A percentile compares a stretch with the other conserved stretches of the same genome.
These are phyloP conservation scores for Talaromyces trachyspermus DNA, from an alignment of 495 filamentous ascomycete species.

Conservation along the genomic window DNA sequence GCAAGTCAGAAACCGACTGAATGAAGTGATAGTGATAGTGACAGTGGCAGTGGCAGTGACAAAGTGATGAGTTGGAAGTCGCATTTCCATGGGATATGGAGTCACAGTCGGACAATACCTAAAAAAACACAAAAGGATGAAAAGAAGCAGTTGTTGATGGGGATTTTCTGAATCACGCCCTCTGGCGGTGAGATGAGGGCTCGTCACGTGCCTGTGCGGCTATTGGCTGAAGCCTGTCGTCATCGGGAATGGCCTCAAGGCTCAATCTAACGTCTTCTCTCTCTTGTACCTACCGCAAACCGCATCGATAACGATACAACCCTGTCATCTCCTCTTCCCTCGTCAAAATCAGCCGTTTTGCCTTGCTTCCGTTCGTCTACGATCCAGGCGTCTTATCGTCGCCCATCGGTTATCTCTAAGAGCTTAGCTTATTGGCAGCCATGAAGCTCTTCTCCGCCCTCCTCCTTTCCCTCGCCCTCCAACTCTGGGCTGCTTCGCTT, in stretches of 20 bases:
- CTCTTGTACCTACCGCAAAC: neutral
- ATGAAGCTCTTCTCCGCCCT: constrained; percentile 44
- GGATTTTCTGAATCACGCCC: too few relatives aligned
- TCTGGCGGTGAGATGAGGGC: constrained; percentile 5
- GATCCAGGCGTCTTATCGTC: neutral
- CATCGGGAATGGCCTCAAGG: constrained; percentile 5
- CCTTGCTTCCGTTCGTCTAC: too few relatives aligned
- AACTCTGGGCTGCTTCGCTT: constrained; percentile 26
- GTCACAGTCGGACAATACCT: too few relatives aligned
- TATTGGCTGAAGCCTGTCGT: constrained; percentile 2
- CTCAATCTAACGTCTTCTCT: constrained; percentile 2
- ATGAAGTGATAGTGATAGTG: too few relatives aligned
- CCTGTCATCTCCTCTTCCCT: neutral
- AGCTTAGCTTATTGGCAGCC: constrained; percentile 13
- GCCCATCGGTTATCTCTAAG: neutral
- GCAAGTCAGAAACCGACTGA: too few relatives aligned
- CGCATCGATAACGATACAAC: neutral
- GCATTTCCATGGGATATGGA: too few relatives aligned
- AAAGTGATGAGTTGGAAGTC: too few relatives aligned
- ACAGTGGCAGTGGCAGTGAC: too few relatives aligned
- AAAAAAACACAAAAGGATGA: too few relatives aligned
- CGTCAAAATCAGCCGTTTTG: too few relatives aligned
- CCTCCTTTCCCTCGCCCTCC: constrained; percentile 27
- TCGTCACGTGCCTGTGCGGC: constrained; percentile 3
- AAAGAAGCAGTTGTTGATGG: too few relatives aligned